A percentile compares a stretch with the other conserved stretches of the same genome.
Conservation (phyloP, 2,329 filamentous ascomycete genomes). For the Leptographium radiaticola region DNA sequence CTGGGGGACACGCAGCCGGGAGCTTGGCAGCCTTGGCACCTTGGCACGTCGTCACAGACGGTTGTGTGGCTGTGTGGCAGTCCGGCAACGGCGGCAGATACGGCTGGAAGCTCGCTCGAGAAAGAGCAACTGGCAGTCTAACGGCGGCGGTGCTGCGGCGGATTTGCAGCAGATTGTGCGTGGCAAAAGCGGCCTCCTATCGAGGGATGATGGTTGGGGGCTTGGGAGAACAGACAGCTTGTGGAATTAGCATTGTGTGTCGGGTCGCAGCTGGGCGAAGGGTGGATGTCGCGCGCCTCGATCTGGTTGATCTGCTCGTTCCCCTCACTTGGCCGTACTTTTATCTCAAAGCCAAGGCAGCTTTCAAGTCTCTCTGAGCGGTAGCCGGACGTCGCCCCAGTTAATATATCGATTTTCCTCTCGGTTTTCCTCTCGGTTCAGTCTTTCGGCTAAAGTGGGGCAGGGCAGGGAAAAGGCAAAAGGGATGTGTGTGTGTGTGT, state of each 20-base stretch:
- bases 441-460: neutral
- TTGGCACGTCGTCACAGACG: neutral
- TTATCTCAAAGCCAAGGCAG: neutral
- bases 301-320: neutral
- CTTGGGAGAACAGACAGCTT: conserved; percentile 11
- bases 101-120: neutral
- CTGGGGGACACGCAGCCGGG: neutral
- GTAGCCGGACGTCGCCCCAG: neutral
- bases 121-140: neutral
- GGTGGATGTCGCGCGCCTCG: neutral
- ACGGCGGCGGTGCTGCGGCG: neutral
- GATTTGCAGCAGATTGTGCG: neutral
- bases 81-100: neutral
- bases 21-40: conserved; percentile 3
- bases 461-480: neutral
- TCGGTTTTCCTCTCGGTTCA: conserved; percentile 1
- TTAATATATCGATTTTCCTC: neutral
- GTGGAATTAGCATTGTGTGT: conserved; percentile 10
- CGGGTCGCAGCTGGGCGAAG: neutral
- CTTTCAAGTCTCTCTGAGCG: neutral
- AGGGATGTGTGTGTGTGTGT: neutral
- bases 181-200: conserved; percentile 6
- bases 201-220: conserved; percentile 15
- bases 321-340: neutral
- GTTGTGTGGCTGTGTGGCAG: neutral